phyloP scores from a whole-genome alignment of 202 grass and related monocot genomes.

The Cymbopogon flexuosus region DNA sequence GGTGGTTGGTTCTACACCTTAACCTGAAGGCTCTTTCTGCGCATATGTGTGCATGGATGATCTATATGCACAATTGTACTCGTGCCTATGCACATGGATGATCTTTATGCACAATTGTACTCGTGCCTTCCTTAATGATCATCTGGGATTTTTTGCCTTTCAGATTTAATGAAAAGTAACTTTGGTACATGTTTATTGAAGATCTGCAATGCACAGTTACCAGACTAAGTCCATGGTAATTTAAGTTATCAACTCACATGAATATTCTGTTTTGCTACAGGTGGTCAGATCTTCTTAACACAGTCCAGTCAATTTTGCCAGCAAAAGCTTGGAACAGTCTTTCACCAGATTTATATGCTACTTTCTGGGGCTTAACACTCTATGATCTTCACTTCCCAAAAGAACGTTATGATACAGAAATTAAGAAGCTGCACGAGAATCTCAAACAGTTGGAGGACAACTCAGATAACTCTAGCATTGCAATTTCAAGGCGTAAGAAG shows the following conservation, averaged over 20 bases:
- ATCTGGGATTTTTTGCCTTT: background rate
- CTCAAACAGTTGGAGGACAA: slow-evolving; percentile 94
- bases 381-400: slow-evolving; percentile 92
- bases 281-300: slow-evolving; percentile 83
- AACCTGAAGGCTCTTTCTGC: no score
- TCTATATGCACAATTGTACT: no score
- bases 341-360: slow-evolving; percentile 90
- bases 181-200: background rate
- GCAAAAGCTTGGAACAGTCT: slow-evolving; percentile 87
- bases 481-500: slow-evolving; percentile 93
- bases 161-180: background rate
- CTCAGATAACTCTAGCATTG: slow-evolving; percentile 86
- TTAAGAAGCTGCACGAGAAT: slow-evolving; percentile 75
- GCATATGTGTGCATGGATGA: no score
- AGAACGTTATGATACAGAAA: slow-evolving; percentile 90
- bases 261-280: slow-evolving; percentile 41
- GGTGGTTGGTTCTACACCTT: no score
- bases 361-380: slow-evolving; percentile 95
- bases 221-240: background rate
- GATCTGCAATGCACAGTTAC: background rate
- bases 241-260: slow-evolving; percentile 3
- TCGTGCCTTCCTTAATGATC: background rate
- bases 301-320: slow-evolving; percentile 69
- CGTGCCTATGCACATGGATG: no score
- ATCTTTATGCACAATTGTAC: no score